phyloP scores from a whole-genome alignment of 305 asterid genomes.

The Rubia peregrina region DNA sequence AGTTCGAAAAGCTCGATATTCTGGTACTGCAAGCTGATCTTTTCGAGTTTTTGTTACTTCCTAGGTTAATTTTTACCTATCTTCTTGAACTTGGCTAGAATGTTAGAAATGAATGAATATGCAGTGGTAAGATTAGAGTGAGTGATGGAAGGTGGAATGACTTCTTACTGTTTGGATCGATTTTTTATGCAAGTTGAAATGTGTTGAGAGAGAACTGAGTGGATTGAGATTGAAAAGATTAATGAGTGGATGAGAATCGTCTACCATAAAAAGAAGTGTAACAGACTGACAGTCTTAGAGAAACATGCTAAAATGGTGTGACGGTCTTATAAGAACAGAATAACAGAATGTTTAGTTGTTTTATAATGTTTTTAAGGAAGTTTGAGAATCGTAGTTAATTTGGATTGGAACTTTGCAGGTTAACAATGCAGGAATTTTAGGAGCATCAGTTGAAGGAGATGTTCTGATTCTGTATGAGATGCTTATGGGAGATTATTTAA shows the following conservation, averaged over 20 bases:
- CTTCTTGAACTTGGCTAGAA: not conserved
- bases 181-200: not conserved
- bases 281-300: no score
- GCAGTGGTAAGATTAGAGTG: not conserved
- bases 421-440: slow-evolving; percentile 26
- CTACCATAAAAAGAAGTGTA: no score
- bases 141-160: not conserved
- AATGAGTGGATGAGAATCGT: no score
- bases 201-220: no score
- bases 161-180: not conserved
- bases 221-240: no score
- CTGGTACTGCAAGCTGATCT: slow-evolving; percentile 32
- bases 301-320: no score
- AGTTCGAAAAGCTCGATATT: slow-evolving; percentile 47
- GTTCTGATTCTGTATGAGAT: slow-evolving; percentile 13
- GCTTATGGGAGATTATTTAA: slow-evolving; percentile 8
- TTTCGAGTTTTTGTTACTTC: not conserved
- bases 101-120: not conserved
- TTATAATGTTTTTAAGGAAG: not conserved
- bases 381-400: not conserved
- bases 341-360: not conserved
- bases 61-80: not conserved
- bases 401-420: slow-evolving; percentile 17
- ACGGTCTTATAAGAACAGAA: no score
- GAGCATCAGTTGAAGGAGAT: slow-evolving; percentile 24